These are phyloP conservation scores for Picea sitchensis DNA, from an alignment of 75 land plant genomes.

Conservation along the genomic window DNA sequence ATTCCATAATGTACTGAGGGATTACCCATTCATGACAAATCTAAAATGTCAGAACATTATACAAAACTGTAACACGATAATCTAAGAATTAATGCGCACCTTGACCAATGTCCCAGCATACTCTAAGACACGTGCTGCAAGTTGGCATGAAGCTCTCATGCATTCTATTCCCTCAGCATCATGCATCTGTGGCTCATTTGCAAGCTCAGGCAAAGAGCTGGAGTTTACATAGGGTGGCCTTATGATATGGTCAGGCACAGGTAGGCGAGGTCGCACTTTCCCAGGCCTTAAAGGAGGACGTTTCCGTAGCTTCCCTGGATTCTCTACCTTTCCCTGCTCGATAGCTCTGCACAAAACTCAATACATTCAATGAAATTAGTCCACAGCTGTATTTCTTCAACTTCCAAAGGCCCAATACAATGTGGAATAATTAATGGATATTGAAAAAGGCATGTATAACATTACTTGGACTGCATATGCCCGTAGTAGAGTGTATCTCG, in stretches of 20 bases:
- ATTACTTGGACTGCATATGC: no score
- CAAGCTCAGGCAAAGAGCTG: constrained; percentile 56
- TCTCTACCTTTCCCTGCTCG: neutral
- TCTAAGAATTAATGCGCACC: constrained; percentile 32
- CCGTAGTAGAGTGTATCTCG: no score
- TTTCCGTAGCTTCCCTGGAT: constrained; percentile 18
- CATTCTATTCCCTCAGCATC: constrained; percentile 62
- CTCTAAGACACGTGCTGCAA: constrained; percentile 77
- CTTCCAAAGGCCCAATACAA: no score
- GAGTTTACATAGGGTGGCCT: constrained; percentile 85
- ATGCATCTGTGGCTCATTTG: constrained; percentile 70
- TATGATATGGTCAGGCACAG: constrained; percentile 78
- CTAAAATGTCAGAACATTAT: neutral
- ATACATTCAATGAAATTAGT: neutral
- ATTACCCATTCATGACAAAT: neutral
- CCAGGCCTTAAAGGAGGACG: constrained; percentile 66
- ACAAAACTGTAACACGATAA: constrained; percentile 2
- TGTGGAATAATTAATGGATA: no score
- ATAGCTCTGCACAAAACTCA: neutral
- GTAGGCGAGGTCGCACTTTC: constrained; percentile 61
- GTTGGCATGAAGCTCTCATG: constrained; percentile 85
- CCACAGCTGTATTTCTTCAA: no score
- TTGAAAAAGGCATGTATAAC: no score
- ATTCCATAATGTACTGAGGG: neutral
- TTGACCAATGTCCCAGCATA: constrained; percentile 72